Evolutionary conservation across 1,284 basidiomycete genomes (phyloP).

Genomic region (Rhodotorula sp.): DNA sequence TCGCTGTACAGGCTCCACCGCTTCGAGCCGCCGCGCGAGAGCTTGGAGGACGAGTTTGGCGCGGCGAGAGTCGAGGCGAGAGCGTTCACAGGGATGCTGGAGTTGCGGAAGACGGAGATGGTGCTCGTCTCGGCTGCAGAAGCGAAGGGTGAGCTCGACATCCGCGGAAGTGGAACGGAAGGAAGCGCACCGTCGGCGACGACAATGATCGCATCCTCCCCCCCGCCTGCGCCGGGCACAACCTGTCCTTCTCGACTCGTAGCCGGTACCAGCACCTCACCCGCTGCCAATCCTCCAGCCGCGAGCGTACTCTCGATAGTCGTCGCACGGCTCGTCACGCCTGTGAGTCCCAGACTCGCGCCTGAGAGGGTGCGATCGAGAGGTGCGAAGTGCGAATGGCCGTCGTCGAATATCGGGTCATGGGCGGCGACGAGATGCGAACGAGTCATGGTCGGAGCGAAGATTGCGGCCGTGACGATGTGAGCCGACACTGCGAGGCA

Average conservation of each 20-base stretch:
- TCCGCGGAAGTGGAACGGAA: background rate
- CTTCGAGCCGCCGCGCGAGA: background rate
- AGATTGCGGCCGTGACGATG: constrained; percentile 43
- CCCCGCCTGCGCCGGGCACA: background rate
- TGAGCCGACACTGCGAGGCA: constrained; percentile 31
- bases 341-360: constrained; percentile 5
- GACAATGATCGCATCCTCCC: constrained; percentile 37
- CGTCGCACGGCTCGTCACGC: background rate
- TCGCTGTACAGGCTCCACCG: constrained; percentile 2
- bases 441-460: constrained; percentile 38
- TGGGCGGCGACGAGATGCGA: constrained; percentile 25
- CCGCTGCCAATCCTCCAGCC: background rate
- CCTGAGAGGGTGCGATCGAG: constrained; percentile 10
- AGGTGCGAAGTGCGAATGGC: constrained; percentile 24
- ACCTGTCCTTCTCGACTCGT: background rate
- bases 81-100: constrained; percentile 3
- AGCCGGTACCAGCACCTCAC: background rate
- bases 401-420: constrained; percentile 37
- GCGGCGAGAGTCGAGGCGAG: background rate
- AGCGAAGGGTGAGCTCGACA: too few species aligned
- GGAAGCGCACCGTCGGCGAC: constrained; percentile 37
- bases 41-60: background rate
- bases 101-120: constrained; percentile 42
- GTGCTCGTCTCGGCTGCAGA: constrained; percentile 35
- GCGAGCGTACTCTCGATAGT: background rate